phyloP scores from a whole-genome alignment of 345 rosid genomes.

The Lenwebbia sp. region DNA sequence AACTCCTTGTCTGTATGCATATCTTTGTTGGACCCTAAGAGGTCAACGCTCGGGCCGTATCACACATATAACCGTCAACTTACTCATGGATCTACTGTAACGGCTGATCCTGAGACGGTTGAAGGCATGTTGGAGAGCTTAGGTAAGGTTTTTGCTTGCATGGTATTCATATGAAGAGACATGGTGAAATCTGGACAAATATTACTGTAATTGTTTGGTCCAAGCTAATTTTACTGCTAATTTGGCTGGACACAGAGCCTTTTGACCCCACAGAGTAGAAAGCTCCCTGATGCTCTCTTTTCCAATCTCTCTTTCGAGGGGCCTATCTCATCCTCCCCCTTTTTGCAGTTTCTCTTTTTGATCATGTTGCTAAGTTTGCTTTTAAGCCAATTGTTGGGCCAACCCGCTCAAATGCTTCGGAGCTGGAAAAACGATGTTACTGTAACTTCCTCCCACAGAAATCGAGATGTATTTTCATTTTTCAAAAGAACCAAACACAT shows the following conservation, averaged over 20 bases:
- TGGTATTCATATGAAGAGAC: not conserved
- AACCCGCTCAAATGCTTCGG: not conserved
- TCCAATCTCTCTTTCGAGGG: not conserved
- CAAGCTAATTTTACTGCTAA: not conserved
- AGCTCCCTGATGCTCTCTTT: not conserved
- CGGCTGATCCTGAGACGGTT: conserved; percentile 60
- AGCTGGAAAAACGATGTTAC: not conserved
- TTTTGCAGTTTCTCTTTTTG: not conserved
- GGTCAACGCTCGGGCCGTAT: conserved; percentile 54
- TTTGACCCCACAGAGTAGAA: not conserved
- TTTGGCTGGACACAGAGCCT: not conserved
- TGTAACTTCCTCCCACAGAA: not conserved
- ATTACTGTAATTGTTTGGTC: not conserved
- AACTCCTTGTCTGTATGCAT: conserved; percentile 82
- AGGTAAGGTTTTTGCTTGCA: conserved; percentile 31
- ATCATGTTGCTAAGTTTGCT: not conserved
- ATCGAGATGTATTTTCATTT: not conserved
- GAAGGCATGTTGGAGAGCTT: conserved; percentile 85
- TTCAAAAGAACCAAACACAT: not conserved
- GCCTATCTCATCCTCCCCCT: not conserved
- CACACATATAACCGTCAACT: conserved; percentile 55
- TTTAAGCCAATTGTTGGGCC: not conserved
- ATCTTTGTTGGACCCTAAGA: conserved; percentile 83
- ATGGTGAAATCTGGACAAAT: not conserved
- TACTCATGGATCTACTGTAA: conserved; percentile 41